A percentile compares a stretch with the other conserved stretches of the same genome.
Conservation (phyloP, 163 green algal species). For the Volvox carteri region DNA sequence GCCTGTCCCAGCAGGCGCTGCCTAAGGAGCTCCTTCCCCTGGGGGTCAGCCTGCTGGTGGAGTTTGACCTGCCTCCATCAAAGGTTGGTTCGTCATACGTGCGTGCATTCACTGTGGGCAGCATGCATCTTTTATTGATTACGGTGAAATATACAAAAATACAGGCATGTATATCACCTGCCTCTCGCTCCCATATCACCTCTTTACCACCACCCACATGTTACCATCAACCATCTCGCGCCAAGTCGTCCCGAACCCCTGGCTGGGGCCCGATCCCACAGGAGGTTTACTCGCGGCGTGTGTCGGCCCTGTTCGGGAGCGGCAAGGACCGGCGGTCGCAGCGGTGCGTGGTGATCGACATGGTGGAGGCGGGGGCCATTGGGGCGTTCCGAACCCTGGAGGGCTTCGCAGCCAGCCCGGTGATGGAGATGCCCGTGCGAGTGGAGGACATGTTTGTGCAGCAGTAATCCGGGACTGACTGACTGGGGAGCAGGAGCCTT, state of each 20-base stretch:
- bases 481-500: too few species aligned
- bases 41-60: constrained; percentile 65
- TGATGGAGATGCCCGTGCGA: constrained; percentile 70
- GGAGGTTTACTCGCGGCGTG: constrained; percentile 65
- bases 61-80: constrained; percentile 70
- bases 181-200: too few species aligned
- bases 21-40: constrained; percentile 66
- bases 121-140: too few species aligned
- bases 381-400: constrained; percentile 67
- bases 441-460: constrained; percentile 63
- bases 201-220: too few species aligned
- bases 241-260: too few species aligned
- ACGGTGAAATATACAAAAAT: too few species aligned
- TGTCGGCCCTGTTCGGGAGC: constrained; percentile 68
- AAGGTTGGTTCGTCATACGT: constrained; percentile 58
- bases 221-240: too few species aligned
- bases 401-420: constrained; percentile 26
- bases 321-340: constrained; percentile 62
- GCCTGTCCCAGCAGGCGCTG: too few species aligned
- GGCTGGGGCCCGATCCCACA: too few species aligned
- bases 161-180: too few species aligned
- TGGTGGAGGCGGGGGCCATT: constrained; percentile 69
- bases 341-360: constrained; percentile 67
- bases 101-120: too few species aligned
- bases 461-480: too few species aligned